phyloP scores from a whole-genome alignment of 2,329 filamentous ascomycete genomes.

The Thyridium curvatum region DNA sequence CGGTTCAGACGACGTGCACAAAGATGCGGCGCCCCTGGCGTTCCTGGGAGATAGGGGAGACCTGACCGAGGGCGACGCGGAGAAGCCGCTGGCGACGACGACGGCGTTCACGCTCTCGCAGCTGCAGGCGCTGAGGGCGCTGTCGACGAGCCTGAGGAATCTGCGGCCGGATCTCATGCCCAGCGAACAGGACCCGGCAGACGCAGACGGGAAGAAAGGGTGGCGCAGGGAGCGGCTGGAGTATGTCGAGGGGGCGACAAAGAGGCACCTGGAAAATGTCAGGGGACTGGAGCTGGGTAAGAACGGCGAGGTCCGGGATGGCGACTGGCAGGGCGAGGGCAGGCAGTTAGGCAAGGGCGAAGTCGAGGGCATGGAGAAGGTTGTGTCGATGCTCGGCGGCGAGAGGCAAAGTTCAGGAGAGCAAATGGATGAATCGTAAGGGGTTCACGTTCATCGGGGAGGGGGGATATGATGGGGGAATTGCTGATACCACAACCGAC shows the following conservation, averaged over 20 bases:
- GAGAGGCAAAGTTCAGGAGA: slow-evolving; percentile 10
- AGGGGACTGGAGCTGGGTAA: slow-evolving; percentile 60
- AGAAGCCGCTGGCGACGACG: slow-evolving; percentile 60
- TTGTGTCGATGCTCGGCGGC: slow-evolving; percentile 37
- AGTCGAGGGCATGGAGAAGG: slow-evolving; percentile 49
- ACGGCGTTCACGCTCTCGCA: slow-evolving; percentile 77
- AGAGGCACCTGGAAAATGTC: slow-evolving; percentile 66
- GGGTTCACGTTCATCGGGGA: too few species aligned
- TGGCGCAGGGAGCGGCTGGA: slow-evolving; percentile 67
- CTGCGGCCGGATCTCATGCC: slow-evolving; percentile 56
- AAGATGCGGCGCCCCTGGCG: slow-evolving; percentile 35
- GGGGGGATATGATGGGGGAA: too few species aligned
- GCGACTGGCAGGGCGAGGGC: slow-evolving; percentile 55
- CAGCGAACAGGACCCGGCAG: slow-evolving; percentile 19
- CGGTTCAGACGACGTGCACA: slow-evolving; percentile 6
- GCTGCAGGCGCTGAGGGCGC: slow-evolving; percentile 67
- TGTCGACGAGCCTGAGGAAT: slow-evolving; percentile 54
- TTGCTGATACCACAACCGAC: too few species aligned
- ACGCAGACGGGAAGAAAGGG: slow-evolving; percentile 34
- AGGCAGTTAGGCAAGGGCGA: slow-evolving; percentile 42
- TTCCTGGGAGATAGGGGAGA: slow-evolving; percentile 51
- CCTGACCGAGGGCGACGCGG: slow-evolving; percentile 42
- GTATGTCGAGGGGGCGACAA: slow-evolving; percentile 78
- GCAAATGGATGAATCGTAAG: slow-evolving; percentile 20
- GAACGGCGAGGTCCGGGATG: slow-evolving; percentile 56